Evolutionary conservation across 2,329 filamentous ascomycete genomes (phyloP).

Genomic region (Helotiales sp.): DNA sequence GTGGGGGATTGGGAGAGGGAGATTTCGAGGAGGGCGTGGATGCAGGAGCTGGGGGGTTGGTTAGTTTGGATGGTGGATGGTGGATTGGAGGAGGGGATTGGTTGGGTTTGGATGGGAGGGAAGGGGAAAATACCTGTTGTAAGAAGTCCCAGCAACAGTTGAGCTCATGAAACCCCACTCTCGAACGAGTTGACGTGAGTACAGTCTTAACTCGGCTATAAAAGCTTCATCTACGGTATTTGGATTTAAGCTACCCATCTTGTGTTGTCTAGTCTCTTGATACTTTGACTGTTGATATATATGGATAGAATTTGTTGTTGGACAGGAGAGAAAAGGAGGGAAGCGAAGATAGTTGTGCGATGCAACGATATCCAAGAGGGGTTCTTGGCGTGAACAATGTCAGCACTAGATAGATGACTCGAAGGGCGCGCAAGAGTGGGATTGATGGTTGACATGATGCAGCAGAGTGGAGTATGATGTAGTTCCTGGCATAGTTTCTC

Average conservation of each 20-base stretch:
- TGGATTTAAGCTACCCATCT: too few relatives aligned
- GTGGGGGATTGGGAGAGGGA: conserved; percentile 8
- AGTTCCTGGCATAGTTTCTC: too few relatives aligned
- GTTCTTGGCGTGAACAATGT: too few relatives aligned
- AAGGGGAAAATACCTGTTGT: conserved; percentile 19
- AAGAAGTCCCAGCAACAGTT: conserved; percentile 20
- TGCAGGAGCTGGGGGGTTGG: background rate
- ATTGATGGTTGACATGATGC: too few relatives aligned
- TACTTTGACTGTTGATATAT: too few relatives aligned
- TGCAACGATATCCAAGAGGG: too few relatives aligned
- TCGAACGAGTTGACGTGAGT: conserved; percentile 29
- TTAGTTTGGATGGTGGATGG: background rate
- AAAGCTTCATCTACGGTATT: background rate
- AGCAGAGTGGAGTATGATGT: too few relatives aligned
- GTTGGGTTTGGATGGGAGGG: background rate
- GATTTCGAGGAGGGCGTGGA: conserved; percentile 32
- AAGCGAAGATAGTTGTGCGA: too few relatives aligned
- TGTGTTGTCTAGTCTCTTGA: too few relatives aligned
- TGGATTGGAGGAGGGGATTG: background rate
- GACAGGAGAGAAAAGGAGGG: background rate
- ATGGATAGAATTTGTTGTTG: background rate
- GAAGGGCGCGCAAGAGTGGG: too few relatives aligned
- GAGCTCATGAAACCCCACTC: conserved; percentile 31
- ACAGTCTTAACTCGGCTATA: conserved; percentile 22
- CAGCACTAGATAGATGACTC: too few relatives aligned